A percentile compares a stretch with the other conserved stretches of the same genome.
Conservation (phyloP, 2,329 filamentous ascomycete genomes). For the Penicillium sumatraense region DNA sequence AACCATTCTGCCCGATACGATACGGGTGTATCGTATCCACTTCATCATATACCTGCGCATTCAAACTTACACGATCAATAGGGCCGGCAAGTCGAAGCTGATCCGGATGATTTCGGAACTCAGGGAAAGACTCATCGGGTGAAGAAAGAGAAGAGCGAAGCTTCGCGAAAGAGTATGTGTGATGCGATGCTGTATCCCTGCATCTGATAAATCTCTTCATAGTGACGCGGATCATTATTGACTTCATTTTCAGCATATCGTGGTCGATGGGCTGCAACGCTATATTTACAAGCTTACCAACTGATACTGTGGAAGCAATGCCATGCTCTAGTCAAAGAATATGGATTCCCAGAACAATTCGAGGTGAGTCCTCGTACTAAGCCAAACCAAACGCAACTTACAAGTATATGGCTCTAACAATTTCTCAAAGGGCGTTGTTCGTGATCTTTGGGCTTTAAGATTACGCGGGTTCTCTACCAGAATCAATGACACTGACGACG, state of each 20-base stretch:
- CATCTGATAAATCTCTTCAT: not conserved
- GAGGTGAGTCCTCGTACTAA: constrained; percentile 59
- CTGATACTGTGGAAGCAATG: constrained; percentile 82
- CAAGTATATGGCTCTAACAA: not conserved
- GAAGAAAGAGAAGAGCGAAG: constrained; percentile 61
- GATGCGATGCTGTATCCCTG: constrained; percentile 5
- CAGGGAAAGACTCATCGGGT: constrained; percentile 61
- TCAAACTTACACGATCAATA: constrained; percentile 19
- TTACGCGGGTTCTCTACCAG: constrained; percentile 61
- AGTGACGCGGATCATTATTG: constrained; percentile 43
- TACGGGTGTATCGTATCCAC: not conserved
- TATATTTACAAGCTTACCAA: constrained; percentile 85
- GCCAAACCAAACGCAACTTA: not conserved
- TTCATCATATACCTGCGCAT: constrained; percentile 6
- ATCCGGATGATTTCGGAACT: constrained; percentile 71
- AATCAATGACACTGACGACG: constrained; percentile 42
- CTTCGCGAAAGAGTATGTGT: constrained; percentile 53
- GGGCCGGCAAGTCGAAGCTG: constrained; percentile 56
- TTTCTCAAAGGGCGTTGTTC: constrained; percentile 61
- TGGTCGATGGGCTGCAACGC: constrained; percentile 71
- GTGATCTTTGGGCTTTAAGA: constrained; percentile 83
- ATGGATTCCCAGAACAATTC: constrained; percentile 71
- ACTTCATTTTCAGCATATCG: constrained; percentile 53
- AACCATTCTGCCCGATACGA: not conserved
- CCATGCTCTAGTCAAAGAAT: constrained; percentile 69